Conservation (phyloP, 2,329 filamentous ascomycete species). For the Parascedosporium putredinis region DNA sequence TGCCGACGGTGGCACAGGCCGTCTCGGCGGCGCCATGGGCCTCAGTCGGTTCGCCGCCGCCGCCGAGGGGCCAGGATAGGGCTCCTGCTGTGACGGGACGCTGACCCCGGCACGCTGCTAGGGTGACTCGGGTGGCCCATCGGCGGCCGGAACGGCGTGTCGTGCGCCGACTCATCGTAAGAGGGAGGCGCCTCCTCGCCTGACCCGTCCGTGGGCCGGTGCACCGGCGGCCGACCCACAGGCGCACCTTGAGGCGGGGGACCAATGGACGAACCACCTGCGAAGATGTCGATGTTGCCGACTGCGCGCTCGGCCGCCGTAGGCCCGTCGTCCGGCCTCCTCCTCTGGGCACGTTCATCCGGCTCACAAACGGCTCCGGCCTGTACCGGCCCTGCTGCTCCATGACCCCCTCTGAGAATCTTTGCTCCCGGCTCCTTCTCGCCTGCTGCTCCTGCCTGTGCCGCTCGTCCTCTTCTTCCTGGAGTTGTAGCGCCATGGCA, state of each 20-base stretch:
- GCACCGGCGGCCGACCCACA: slow-evolving; percentile 21
- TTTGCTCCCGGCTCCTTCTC: slow-evolving; percentile 53
- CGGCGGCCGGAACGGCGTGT: slow-evolving; percentile 40
- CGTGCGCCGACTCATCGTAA: slow-evolving; percentile 18
- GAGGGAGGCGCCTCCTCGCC: slow-evolving; percentile 27
- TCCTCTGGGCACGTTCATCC: not conserved
- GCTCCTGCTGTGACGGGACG: slow-evolving; percentile 8
- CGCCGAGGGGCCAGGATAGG: slow-evolving; percentile 14
- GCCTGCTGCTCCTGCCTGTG: slow-evolving; percentile 52
- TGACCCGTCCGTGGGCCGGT: slow-evolving; percentile 25
- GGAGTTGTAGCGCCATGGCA: slow-evolving; percentile 80
- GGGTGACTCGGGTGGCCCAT: slow-evolving; percentile 40
- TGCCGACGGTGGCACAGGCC: slow-evolving; percentile 13
- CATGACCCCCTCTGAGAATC: slow-evolving; percentile 60
- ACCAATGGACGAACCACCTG: slow-evolving; percentile 38
- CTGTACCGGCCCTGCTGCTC: slow-evolving; percentile 43
- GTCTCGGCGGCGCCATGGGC: slow-evolving; percentile 13
- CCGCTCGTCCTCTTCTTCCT: slow-evolving; percentile 84
- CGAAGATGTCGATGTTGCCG: slow-evolving; percentile 14
- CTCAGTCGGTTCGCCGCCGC: not conserved
- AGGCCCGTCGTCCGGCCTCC: not conserved
- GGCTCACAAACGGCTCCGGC: not conserved
- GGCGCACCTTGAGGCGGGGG: slow-evolving; percentile 19
- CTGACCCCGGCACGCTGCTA: slow-evolving; percentile 21
- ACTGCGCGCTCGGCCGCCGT: slow-evolving; percentile 5